phyloP scores from a whole-genome alignment of 768 basidiomycete genomes.

The Clitopilus hobsonii region DNA sequence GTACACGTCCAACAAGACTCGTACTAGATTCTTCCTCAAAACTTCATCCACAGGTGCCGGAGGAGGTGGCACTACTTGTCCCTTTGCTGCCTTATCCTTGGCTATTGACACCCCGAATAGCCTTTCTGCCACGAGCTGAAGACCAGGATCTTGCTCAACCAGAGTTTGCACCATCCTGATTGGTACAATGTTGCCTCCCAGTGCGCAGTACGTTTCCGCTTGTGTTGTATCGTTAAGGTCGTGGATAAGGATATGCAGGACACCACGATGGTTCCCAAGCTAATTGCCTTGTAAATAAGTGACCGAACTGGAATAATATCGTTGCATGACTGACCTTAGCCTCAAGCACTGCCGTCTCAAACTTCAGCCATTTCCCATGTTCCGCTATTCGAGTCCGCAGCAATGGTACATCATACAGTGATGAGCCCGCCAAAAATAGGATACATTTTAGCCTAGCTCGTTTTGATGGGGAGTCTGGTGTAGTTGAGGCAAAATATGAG shows the following conservation, averaged over 20 bases:
- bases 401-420: slow-evolving; percentile 52
- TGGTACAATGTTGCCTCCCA: slow-evolving; percentile 72
- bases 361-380: slow-evolving; percentile 48
- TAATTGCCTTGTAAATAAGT: too few species aligned
- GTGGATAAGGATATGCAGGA: slow-evolving; percentile 63
- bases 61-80: slow-evolving; percentile 19
- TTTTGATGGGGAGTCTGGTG: slow-evolving; percentile 75
- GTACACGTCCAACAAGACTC: slow-evolving; percentile 75
- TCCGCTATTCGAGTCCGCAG: slow-evolving; percentile 41
- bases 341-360: slow-evolving; percentile 76
- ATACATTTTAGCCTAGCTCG: slow-evolving; percentile 66
- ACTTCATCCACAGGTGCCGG: slow-evolving; percentile 39
- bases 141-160: slow-evolving; percentile 36
- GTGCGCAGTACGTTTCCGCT: slow-evolving; percentile 83
- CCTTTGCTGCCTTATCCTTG: slow-evolving; percentile 18
- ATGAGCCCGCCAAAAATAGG: slow-evolving; percentile 78
- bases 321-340: slow-evolving; percentile 67
- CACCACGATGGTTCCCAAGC: slow-evolving; percentile 56
- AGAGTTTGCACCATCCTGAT: slow-evolving; percentile 48
- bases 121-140: slow-evolving; percentile 51
- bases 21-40: slow-evolving; percentile 55
- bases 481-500: slow-evolving; percentile 77
- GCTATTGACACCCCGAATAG: slow-evolving; percentile 31
- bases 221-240: slow-evolving; percentile 69
- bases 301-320: too few species aligned